Conservation (phyloP, 2,329 filamentous ascomycete genomes). For the Fusarium continuum region DNA sequence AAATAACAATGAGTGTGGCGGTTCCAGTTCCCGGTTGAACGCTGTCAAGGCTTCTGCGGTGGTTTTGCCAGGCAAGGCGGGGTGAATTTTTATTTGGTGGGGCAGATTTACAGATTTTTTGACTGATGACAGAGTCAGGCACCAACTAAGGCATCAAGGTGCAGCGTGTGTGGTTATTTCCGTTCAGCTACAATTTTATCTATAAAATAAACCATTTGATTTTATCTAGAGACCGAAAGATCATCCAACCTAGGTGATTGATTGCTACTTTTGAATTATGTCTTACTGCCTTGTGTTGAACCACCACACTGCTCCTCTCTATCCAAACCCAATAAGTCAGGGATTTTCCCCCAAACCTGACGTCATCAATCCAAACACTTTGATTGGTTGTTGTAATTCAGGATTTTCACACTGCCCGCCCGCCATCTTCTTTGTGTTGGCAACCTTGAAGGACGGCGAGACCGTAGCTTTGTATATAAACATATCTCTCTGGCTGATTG, state of each 20-base stretch:
- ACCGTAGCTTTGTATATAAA: conserved; percentile 17
- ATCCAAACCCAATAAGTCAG: neutral
- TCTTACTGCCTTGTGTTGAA: conserved; percentile 1
- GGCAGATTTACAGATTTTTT: conserved; percentile 51
- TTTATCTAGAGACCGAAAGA: no score
- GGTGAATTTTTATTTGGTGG: conserved; percentile 54
- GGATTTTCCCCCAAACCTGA: conserved; percentile 26
- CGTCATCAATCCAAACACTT: conserved; percentile 35
- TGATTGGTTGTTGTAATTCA: conserved; percentile 36
- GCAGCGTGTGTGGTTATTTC: conserved; percentile 3
- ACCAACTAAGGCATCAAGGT: conserved; percentile 50
- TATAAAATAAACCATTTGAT: no score
- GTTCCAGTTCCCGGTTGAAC: conserved; percentile 40
- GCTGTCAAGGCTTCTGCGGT: conserved; percentile 35
- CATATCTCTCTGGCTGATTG: neutral
- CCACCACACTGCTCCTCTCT: neutral
- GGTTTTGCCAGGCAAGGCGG: conserved; percentile 49
- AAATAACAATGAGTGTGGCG: conserved; percentile 43
- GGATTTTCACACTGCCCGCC: conserved; percentile 32
- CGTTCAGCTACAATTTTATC: neutral
- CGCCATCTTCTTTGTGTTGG: conserved; percentile 16
- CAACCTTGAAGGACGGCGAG: conserved; percentile 31
- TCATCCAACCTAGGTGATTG: no score
- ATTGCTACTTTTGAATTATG: neutral
- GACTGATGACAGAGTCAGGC: conserved; percentile 47